These are phyloP conservation scores for Xylogone sp. DNA, from an alignment of 2,329 filamentous ascomycete species.

Conservation along the genomic window DNA sequence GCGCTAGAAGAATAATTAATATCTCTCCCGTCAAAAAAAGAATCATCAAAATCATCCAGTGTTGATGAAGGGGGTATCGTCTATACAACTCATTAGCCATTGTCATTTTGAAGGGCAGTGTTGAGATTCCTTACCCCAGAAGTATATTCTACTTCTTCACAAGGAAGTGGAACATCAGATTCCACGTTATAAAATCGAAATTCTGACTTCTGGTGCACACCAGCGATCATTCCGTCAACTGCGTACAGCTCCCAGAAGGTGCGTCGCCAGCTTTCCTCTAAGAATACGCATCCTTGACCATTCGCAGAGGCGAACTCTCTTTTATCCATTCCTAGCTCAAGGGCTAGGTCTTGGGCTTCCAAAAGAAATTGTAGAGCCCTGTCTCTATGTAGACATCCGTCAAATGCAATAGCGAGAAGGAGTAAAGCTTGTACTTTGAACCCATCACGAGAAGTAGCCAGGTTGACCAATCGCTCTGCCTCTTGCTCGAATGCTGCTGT, in stretches of 20 bases:
- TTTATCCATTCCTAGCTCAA: conserved; percentile 74
- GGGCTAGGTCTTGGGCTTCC: conserved; percentile 65
- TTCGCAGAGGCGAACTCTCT: conserved; percentile 61
- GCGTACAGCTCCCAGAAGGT: conserved; percentile 79
- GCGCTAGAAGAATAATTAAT: conserved; percentile 77
- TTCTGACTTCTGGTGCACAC: conserved; percentile 68
- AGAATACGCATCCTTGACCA: conserved; percentile 58
- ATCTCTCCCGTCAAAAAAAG: conserved; percentile 61
- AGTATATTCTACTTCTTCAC: conserved; percentile 72
- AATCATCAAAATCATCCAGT: conserved; percentile 72
- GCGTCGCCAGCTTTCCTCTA: conserved; percentile 80
- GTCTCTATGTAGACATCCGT: conserved; percentile 69
- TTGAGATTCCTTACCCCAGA: conserved; percentile 40
- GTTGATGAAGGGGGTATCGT: conserved; percentile 55
- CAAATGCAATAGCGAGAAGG: conserved; percentile 71
- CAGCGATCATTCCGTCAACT: conserved; percentile 79
- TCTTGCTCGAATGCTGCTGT: conserved; percentile 16
- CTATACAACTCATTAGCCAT: conserved; percentile 36
- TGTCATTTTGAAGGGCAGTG: background rate
- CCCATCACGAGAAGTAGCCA: conserved; percentile 20
- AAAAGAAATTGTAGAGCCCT: conserved; percentile 64
- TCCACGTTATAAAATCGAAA: conserved; percentile 66
- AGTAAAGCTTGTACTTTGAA: conserved; percentile 75
- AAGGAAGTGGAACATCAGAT: conserved; percentile 70
- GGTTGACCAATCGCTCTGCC: conserved; percentile 18